phyloP scores from a whole-genome alignment of 768 basidiomycete species.

The Auricularia cornea region DNA sequence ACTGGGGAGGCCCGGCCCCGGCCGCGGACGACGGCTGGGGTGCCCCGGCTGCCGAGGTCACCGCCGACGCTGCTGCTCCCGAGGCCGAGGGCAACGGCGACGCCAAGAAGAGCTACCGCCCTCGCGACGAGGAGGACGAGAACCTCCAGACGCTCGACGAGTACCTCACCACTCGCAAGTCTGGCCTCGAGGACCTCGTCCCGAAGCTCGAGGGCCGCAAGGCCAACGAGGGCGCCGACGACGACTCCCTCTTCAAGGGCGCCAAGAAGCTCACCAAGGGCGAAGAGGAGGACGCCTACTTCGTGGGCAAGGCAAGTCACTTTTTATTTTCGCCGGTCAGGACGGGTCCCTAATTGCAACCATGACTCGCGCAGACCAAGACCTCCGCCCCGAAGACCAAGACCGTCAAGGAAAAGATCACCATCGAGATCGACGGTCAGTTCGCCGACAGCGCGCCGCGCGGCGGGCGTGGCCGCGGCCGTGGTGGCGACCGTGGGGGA shows the following conservation, averaged over 20 bases:
- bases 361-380: slow-evolving; percentile 53
- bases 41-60: slow-evolving; percentile 22
- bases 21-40: slow-evolving; percentile 26
- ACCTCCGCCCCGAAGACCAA: slow-evolving; percentile 56
- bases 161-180: slow-evolving; percentile 70
- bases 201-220: slow-evolving; percentile 78
- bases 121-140: slow-evolving; percentile 70
- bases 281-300: slow-evolving; percentile 66
- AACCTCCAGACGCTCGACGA: slow-evolving; percentile 91
- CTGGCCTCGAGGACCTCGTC: slow-evolving; percentile 48
- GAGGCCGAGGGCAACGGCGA: slow-evolving; percentile 28
- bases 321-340: not conserved
- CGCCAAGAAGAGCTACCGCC: slow-evolving; percentile 28
- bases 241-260: slow-evolving; percentile 56
- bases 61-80: slow-evolving; percentile 21
- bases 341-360: slow-evolving; percentile 1
- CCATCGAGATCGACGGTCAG: slow-evolving; percentile 83
- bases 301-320: slow-evolving; percentile 74
- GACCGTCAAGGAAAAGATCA: slow-evolving; percentile 79
- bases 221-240: slow-evolving; percentile 74
- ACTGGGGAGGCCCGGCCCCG: slow-evolving; percentile 29
- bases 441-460: slow-evolving; percentile 74
- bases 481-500: slow-evolving; percentile 33
- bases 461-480: slow-evolving; percentile 35
- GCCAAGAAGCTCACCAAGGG: slow-evolving; percentile 54